These are phyloP conservation scores for Leishmania braziliensis DNA, from an alignment of 208 protist genomes.

Conservation along the genomic window DNA sequence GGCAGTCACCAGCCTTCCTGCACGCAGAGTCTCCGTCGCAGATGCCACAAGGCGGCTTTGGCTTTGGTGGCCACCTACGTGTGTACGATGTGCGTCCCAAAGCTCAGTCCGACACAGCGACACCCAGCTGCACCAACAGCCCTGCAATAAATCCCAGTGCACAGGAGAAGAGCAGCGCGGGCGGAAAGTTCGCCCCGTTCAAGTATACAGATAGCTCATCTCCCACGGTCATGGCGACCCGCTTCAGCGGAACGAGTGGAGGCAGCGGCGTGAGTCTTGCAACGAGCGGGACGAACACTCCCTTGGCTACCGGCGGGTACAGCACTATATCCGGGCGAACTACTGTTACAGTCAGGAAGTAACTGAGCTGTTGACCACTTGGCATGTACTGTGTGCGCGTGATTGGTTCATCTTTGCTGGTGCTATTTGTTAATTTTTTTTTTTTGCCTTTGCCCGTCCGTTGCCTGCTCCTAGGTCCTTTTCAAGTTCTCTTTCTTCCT, in stretches of 20 bases:
- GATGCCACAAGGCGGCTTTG: neutral
- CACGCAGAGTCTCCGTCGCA: slow-evolving; percentile 30
- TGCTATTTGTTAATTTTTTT: slow-evolving; percentile 3
- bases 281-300: slow-evolving; percentile 36
- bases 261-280: slow-evolving; percentile 23
- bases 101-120: slow-evolving; percentile 21
- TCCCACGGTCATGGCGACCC: slow-evolving; percentile 1
- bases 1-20: slow-evolving; percentile 21
- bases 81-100: slow-evolving; percentile 51
- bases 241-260: slow-evolving; percentile 6
- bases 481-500: slow-evolving; percentile 19
- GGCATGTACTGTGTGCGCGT: neutral
- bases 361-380: neutral
- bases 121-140: slow-evolving; percentile 29
- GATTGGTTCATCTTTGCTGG: neutral
- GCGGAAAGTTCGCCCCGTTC: slow-evolving; percentile 9
- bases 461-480: neutral
- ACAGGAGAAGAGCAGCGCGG: slow-evolving; percentile 13
- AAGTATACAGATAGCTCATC: slow-evolving; percentile 23
- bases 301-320: slow-evolving; percentile 23
- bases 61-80: slow-evolving; percentile 37
- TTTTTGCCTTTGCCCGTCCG: neutral
- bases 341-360: neutral
- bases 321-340: neutral
- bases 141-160: slow-evolving; percentile 14